Evolutionary conservation across 1,139 yeast species (phyloP), one percentile per base, ranked within the genome.

Genomic region (Candida labiduridarum): DNA sequence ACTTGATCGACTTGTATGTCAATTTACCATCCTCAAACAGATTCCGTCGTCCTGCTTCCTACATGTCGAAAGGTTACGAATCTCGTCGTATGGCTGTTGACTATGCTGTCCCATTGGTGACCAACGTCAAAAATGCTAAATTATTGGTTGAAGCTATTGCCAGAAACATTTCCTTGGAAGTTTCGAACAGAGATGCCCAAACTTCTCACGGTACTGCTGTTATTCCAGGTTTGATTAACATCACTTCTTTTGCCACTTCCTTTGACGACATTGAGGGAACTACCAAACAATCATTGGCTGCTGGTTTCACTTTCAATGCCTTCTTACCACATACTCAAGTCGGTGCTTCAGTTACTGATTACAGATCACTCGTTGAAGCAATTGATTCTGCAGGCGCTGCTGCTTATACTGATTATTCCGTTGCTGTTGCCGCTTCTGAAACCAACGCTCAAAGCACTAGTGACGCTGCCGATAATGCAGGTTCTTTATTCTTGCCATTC

Each of bases 51-150:
- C 99, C 99, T 54, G 97, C 99, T 50, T 89, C 94, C 54, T 95
- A 94, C 74, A 91, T 94, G 82, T 89, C 97, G 35, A 91, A 89
- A 78, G 99, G 99, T 70, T 95, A 95, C 80, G 87, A 85, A 73
- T 89, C 98, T 49, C 96, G 99, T 81, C 95, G 99, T 80, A 89
- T 95, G 98, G 99, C 99, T 60, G 98, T 95, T 59, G 99, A 95
- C 72, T 95, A 89, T 69, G 92, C 97, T 49, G 89, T 95, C 67
- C 99, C 99, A 48, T 81, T 95, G 70, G 97, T 95, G 48, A 94
- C 99, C 59, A 95, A 95, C 67, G 99, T 94, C 60, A 95, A 95
- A 76, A 86, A 94, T 78, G 99, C 99, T 57, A 95, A 95, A 75
- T 79, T 95, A 60, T 80, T 95, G 72, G 87, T 94, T 60, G 98